Conservation (phyloP, 1,284 basidiomycete genomes). For the Cryptococcus sp. region DNA sequence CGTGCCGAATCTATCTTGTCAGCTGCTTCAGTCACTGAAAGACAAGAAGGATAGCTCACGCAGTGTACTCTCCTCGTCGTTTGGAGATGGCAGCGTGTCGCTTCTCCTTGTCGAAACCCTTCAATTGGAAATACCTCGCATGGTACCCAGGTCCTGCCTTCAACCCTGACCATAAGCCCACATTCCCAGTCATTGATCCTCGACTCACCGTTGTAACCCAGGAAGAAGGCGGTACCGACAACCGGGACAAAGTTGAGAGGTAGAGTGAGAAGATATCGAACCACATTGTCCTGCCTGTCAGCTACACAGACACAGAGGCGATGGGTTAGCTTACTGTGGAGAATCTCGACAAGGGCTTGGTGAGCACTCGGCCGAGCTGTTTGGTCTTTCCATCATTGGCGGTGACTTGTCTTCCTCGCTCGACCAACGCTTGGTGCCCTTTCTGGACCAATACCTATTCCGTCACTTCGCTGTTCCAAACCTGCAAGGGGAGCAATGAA, state of each 20-base stretch:
- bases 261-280: conserved; percentile 46
- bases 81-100: conserved; percentile 46
- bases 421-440: conserved; percentile 44
- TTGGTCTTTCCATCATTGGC: conserved; percentile 24
- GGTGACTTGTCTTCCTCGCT: conserved; percentile 42
- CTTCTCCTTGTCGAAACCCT: conserved; percentile 48
- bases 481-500: background rate
- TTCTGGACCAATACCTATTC: conserved; percentile 44
- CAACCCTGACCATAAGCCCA: conserved; percentile 36
- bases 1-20: conserved; percentile 56
- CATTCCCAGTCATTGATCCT: background rate
- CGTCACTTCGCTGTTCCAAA: background rate
- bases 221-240: conserved; percentile 61
- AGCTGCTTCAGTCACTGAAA: conserved; percentile 3
- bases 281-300: conserved; percentile 34
- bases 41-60: conserved; percentile 48
- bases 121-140: conserved; percentile 64
- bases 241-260: conserved; percentile 60
- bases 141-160: conserved; percentile 60
- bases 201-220: conserved; percentile 42
- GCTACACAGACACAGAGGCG: background rate
- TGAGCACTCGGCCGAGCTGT: conserved; percentile 43
- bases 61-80: conserved; percentile 54
- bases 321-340: conserved; percentile 27
- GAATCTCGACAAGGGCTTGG: conserved; percentile 41